Evolutionary conservation across 805 yeast species (phyloP), one percentile per base, ranked within the genome.

Genomic region (Metschnikowia gruessii): DNA sequence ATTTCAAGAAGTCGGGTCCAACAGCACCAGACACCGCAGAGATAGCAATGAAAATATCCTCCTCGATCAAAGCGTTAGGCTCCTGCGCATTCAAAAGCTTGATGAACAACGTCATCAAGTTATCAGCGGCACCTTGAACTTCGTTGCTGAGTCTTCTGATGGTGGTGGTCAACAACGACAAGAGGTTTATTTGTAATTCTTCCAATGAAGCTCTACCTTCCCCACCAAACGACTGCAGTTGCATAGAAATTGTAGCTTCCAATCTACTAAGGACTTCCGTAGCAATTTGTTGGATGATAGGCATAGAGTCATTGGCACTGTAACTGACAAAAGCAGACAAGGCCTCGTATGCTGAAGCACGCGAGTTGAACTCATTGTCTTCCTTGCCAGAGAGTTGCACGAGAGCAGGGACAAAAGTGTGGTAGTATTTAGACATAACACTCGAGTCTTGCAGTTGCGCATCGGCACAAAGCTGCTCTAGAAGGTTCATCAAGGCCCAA

Each of bases 281-380:
- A 2, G 97, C 95, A 55, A 92, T 79, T 39, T 76, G 74, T 50
- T 85, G 83, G 31, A 91, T 83, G 19, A 82, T 66, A 31, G 80
- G 81, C 64, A 86, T 74, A 34, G 85, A 85, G 58, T 81, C 87
- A 37, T 74, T 75, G 5, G 95, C 81, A 59, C 92, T 77, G 65
- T 79, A 85, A 40, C 82, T 76, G 19, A 92, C 96, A 60, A 91
- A 72, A 0, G 92, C 76, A 1, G 96, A 83, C 55, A 94, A 71
- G 0, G 97, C 95, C 68, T 95, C 97, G 64, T 89, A 94, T 1
- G 98, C 95, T n/a, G 97, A 89, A 1, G 98, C 92, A 62, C 98
- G 79, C 5, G 95, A 80, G 49, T 88, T 83, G 61, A 80, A 77
- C 63, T 92, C 98, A 60, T 94, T 94, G 60, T 89, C 96, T 15